A percentile compares a stretch with the other conserved stretches of the same genome.
These are phyloP conservation scores for Galerina marginata DNA, from an alignment of 768 basidiomycete species.

Conservation along the genomic window DNA sequence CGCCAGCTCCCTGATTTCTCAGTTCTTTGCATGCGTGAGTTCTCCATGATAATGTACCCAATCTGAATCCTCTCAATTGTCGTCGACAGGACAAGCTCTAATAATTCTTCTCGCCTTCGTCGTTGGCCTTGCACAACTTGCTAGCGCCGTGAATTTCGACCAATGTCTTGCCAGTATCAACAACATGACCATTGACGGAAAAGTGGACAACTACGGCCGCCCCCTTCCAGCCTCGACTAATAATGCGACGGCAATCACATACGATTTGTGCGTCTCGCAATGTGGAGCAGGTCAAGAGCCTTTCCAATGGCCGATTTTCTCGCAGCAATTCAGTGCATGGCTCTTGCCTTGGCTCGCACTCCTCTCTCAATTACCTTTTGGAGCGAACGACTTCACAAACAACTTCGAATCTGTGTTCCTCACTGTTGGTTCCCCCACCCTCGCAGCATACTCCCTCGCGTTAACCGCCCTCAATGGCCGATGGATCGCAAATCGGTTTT, in stretches of 20 bases:
- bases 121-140: not conserved
- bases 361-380: conserved; percentile 54
- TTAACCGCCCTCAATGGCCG: conserved; percentile 49
- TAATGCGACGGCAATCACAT: conserved; percentile 35
- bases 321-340: conserved; percentile 49
- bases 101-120: too few species aligned
- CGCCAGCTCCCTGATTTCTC: too few species aligned
- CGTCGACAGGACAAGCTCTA: too few species aligned
- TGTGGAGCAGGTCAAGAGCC: conserved; percentile 32
- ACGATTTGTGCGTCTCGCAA: conserved; percentile 31
- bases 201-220: conserved; percentile 32
- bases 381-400: conserved; percentile 41
- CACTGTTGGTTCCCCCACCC: conserved; percentile 48
- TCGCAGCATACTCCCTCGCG: conserved; percentile 51
- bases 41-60: too few species aligned
- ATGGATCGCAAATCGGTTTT: conserved; percentile 43
- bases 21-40: too few species aligned
- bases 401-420: conserved; percentile 48
- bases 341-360: conserved; percentile 54
- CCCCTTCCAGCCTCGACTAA: conserved; percentile 22
- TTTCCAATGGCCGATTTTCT: conserved; percentile 39
- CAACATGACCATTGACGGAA: conserved; percentile 5
- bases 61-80: too few species aligned
- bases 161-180: conserved; percentile 4
- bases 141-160: not conserved